phyloP scores from a whole-genome alignment of 495 filamentous ascomycete genomes.

The Penicilliopsis zonata region DNA sequence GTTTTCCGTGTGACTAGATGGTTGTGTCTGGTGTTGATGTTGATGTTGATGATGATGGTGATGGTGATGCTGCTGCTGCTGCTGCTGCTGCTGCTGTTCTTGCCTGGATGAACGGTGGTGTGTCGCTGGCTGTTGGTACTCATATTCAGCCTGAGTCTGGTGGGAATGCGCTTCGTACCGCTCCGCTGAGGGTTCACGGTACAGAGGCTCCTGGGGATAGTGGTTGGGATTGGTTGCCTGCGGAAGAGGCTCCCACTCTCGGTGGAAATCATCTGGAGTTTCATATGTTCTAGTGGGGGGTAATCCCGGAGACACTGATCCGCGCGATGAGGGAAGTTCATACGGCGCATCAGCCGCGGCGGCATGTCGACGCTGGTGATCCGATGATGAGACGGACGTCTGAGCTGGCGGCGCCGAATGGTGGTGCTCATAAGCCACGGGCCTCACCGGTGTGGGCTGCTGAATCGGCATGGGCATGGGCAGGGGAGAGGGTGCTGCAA shows the following conservation, averaged over 20 bases:
- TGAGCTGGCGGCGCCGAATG: constrained; percentile 8
- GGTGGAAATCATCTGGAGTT: constrained; percentile 14
- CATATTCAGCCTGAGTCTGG: constrained; percentile 18
- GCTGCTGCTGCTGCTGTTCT: constrained; percentile 7
- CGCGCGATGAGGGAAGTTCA: constrained; percentile 13
- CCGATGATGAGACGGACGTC: constrained; percentile 7
- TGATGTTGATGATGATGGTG: too few species aligned
- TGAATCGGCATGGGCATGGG: constrained; percentile 10
- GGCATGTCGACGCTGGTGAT: constrained; percentile 10
- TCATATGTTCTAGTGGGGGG: constrained; percentile 17
- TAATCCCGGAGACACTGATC: constrained; percentile 6
- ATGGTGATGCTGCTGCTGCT: too few species aligned
- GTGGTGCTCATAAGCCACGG: not conserved
- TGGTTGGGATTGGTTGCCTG: constrained; percentile 10
- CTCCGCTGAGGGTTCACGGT: constrained; percentile 8
- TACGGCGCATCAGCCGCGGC: constrained; percentile 10
- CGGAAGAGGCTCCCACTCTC: constrained; percentile 16
- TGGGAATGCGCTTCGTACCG: constrained; percentile 13
- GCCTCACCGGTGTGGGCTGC: constrained; percentile 2
- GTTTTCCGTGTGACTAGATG: constrained; percentile 5
- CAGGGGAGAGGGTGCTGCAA: too few species aligned
- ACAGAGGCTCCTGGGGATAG: constrained; percentile 11
- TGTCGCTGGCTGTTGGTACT: constrained; percentile 12
- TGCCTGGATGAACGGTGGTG: constrained; percentile 16
- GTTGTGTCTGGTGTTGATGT: constrained; percentile 8